phyloP scores from a whole-genome alignment of 1,284 basidiomycete species.

The Rhodotorula sp. region DNA sequence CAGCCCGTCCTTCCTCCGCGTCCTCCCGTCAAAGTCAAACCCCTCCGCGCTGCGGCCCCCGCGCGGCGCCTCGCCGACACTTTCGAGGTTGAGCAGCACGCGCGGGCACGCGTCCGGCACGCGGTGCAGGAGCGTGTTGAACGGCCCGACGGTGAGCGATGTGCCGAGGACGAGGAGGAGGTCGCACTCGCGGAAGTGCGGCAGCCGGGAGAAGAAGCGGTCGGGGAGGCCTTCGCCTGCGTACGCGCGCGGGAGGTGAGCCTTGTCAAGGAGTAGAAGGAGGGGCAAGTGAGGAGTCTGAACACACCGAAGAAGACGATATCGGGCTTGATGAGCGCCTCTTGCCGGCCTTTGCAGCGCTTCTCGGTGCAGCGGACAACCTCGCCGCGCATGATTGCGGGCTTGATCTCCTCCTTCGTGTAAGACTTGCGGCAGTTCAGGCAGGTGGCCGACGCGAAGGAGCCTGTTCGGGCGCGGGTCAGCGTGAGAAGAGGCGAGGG shows the following conservation, averaged over 20 bases:
- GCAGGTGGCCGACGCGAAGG: slow-evolving; percentile 63
- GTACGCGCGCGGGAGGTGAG: not conserved
- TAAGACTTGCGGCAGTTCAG: slow-evolving; percentile 66
- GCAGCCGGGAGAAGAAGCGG: slow-evolving; percentile 50
- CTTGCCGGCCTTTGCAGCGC: slow-evolving; percentile 31
- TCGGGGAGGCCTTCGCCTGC: slow-evolving; percentile 64
- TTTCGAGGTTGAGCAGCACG: slow-evolving; percentile 59
- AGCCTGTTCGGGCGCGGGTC: slow-evolving; percentile 26
- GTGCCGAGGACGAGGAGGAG: slow-evolving; percentile 91
- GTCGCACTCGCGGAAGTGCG: slow-evolving; percentile 63
- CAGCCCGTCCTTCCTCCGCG: slow-evolving; percentile 24
- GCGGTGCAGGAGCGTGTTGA: slow-evolving; percentile 57
- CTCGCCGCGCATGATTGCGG: slow-evolving; percentile 60
- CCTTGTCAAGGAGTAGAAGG: not conserved
- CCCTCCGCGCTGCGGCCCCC: slow-evolving; percentile 16
- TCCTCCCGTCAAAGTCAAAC: slow-evolving; percentile 43
- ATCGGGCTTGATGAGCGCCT: slow-evolving; percentile 60
- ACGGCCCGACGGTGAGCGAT: slow-evolving; percentile 69
- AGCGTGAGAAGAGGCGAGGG: not conserved
- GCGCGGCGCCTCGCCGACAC: slow-evolving; percentile 53
- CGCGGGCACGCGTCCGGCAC: slow-evolving; percentile 55
- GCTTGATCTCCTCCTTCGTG: slow-evolving; percentile 68
- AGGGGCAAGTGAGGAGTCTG: not conserved
- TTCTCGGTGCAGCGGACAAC: slow-evolving; percentile 40
- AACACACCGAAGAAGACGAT: slow-evolving; percentile 76